Conservation (phyloP, 345 rosid genomes). For the Raphanus raphanistrum region DNA sequence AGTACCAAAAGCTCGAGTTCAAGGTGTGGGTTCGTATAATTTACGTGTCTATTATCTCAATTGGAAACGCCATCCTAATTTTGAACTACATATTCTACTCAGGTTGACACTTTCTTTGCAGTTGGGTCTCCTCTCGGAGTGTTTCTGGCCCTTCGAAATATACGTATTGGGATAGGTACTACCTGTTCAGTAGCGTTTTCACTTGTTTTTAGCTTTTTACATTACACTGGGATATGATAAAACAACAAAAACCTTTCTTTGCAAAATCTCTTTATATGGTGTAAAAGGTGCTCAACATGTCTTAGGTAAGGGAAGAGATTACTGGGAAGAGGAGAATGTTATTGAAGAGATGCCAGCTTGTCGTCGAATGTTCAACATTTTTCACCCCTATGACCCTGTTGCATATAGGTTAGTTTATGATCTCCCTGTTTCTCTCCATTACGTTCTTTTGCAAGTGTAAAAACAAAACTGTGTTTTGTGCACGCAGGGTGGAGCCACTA, state of each 20-base stretch:
- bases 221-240: background rate
- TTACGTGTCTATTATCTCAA: background rate
- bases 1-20: constrained; percentile 89
- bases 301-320: constrained; percentile 82
- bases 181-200: constrained; percentile 6
- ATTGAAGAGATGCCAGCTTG: constrained; percentile 96
- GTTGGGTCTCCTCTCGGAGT: constrained; percentile 99
- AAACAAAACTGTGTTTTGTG: constrained; percentile 8
- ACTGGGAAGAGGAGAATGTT: constrained; percentile 82
- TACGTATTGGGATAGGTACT: constrained; percentile 88
- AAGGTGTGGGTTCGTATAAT: constrained; percentile 47
- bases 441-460: constrained; percentile 13
- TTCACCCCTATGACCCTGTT: constrained; percentile 97
- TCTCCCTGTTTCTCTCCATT: background rate
- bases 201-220: background rate
- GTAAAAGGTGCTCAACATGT: constrained; percentile 5
- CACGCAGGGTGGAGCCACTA: constrained; percentile 82
- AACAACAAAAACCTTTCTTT: background rate
- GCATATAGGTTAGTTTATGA: constrained; percentile 76
- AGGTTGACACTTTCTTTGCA: constrained; percentile 98
- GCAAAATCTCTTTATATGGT: constrained; percentile 1
- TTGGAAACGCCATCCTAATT: constrained; percentile 1
- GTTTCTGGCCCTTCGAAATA: constrained; percentile 90
- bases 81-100: constrained; percentile 14
- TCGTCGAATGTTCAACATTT: constrained; percentile 94